Percentiles rank a stretch among this genome's conserved stretches.
These are phyloP conservation scores for Dioscorea alata DNA, from an alignment of 106 monocot genomes.

Conservation along the genomic window DNA sequence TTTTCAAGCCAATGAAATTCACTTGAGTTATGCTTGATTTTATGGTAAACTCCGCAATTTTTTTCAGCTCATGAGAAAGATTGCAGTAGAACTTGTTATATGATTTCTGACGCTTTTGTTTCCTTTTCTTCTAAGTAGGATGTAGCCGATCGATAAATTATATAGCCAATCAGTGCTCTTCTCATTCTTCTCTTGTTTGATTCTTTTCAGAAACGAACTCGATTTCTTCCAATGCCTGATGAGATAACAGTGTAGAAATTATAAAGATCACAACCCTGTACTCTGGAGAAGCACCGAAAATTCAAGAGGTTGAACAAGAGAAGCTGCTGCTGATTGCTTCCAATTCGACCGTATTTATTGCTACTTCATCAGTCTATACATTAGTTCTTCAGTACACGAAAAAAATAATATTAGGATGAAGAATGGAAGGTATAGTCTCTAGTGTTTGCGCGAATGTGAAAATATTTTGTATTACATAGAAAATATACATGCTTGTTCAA, in stretches of 20 bases:
- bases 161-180: not conserved
- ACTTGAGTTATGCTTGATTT: too few relatives aligned
- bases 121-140: too few relatives aligned
- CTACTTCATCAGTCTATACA: not conserved
- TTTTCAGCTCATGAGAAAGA: too few relatives aligned
- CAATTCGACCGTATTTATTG: slow-evolving; percentile 1
- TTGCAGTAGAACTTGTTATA: too few relatives aligned
- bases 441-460: not conserved
- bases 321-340: slow-evolving; percentile 29
- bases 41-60: too few relatives aligned
- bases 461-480: not conserved
- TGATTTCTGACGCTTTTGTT: too few relatives aligned
- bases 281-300: not conserved
- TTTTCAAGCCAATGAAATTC: too few relatives aligned
- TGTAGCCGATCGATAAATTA: too few relatives aligned
- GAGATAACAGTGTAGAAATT: slow-evolving; percentile 31
- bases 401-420: not conserved
- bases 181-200: not conserved
- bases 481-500: not conserved
- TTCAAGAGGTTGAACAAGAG: slow-evolving; percentile 21
- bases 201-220: slow-evolving; percentile 38
- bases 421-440: not conserved
- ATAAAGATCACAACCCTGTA: not conserved
- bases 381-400: not conserved
- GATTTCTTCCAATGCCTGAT: slow-evolving; percentile 41